Evolutionary conservation across 352 stramenopile genomes (phyloP).

Genomic region (Saprolegnia parasitica): DNA sequence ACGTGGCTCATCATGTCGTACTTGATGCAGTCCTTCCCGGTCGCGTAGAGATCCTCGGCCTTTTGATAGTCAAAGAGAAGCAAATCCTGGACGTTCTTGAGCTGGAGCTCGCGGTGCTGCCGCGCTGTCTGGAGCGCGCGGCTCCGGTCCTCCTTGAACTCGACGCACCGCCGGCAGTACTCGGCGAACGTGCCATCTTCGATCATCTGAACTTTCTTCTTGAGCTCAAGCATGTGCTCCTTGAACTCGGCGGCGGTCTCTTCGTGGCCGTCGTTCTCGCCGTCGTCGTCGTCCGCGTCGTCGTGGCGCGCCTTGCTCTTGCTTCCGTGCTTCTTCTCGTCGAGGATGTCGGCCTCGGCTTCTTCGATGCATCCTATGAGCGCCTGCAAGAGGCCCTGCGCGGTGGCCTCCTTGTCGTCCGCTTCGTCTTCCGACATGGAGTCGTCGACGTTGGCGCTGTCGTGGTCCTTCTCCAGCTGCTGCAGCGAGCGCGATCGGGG

Average conservation of each 20-base stretch:
- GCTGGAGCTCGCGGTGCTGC: constrained; percentile 76
- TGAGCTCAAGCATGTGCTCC: constrained; percentile 49
- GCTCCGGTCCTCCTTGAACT: constrained; percentile 79
- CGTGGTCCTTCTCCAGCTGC: constrained; percentile 24
- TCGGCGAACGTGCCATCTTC: constrained; percentile 75
- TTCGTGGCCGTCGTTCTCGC: constrained; percentile 38
- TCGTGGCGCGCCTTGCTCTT: neutral
- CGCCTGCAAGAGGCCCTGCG: constrained; percentile 1
- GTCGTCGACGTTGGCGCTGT: constrained; percentile 13
- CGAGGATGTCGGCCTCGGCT: constrained; percentile 49
- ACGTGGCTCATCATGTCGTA: constrained; percentile 44
- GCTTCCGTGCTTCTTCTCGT: neutral
- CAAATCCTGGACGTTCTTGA: constrained; percentile 78
- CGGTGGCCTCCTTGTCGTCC: constrained; percentile 22
- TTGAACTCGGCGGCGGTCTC: constrained; percentile 14
- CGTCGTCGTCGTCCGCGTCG: constrained; percentile 40
- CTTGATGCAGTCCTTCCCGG: constrained; percentile 56
- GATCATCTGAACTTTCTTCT: constrained; percentile 82
- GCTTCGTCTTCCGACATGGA: constrained; percentile 20
- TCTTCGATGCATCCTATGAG: constrained; percentile 38
- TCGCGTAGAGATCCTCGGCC: constrained; percentile 59
- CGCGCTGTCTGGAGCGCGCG: constrained; percentile 64
- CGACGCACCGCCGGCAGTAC: constrained; percentile 73
- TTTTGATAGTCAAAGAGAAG: constrained; percentile 74
- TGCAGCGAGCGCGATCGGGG: constrained; percentile 19